Conservation (phyloP, 2,329 filamentous ascomycete species). For the Pestalotiopsis sp. region DNA sequence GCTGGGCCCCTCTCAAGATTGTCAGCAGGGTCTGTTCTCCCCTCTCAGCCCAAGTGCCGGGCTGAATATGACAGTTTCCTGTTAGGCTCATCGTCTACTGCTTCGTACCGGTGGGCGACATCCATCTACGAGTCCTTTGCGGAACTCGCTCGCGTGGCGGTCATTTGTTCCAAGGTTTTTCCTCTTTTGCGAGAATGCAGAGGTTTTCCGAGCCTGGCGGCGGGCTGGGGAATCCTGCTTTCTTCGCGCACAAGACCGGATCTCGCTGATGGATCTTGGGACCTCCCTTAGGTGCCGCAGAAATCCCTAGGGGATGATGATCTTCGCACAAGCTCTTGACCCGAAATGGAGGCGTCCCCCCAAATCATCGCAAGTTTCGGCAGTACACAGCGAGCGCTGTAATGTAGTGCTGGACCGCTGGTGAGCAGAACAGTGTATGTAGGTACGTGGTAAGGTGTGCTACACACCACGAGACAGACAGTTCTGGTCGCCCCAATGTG, state of each 20-base stretch:
- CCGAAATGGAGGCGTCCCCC: not conserved
- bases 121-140: not conserved
- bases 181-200: not conserved
- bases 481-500: not conserved
- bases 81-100: not conserved
- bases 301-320: not conserved
- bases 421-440: not conserved
- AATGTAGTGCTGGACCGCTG: not conserved
- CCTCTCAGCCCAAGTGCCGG: not conserved
- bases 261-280: not conserved
- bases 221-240: not conserved
- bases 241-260: not conserved
- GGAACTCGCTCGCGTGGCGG: not conserved
- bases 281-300: not conserved
- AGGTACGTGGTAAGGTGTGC: not conserved
- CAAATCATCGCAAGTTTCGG: not conserved
- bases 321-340: not conserved
- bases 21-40: not conserved
- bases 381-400: not conserved
- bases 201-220: not conserved
- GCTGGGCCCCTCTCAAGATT: not conserved
- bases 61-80: not conserved
- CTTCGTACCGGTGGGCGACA: not conserved
- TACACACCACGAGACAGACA: not conserved
- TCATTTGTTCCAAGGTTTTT: not conserved